A percentile compares a stretch with the other conserved stretches of the same genome.
Evolutionary conservation across 1,139 yeast genomes (phyloP).

Genomic region (Lodderomyces metapsilosis): DNA sequence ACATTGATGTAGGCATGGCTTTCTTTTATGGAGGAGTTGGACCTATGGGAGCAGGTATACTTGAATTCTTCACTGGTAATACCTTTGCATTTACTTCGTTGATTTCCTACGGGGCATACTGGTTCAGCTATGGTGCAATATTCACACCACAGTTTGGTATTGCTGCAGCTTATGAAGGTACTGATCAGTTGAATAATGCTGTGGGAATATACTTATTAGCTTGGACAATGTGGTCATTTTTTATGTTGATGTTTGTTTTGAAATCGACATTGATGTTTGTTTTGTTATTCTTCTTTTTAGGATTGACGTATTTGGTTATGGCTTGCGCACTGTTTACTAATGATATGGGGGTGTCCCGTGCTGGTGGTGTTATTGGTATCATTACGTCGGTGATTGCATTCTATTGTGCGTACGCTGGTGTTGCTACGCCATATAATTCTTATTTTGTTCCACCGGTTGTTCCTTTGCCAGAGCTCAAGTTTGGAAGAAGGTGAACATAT

Average conservation of each 20-base stretch:
- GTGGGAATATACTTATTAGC: slow-evolving; percentile 42
- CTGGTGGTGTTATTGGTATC: slow-evolving; percentile 46
- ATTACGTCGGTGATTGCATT: slow-evolving; percentile 41
- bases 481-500: neutral
- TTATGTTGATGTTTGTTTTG: slow-evolving; percentile 38
- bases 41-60: slow-evolving; percentile 50
- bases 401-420: slow-evolving; percentile 39
- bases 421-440: slow-evolving; percentile 28
- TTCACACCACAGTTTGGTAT: slow-evolving; percentile 48
- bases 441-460: slow-evolving; percentile 20
- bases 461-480: neutral
- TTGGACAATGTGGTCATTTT: slow-evolving; percentile 46
- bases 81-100: slow-evolving; percentile 44
- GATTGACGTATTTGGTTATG: slow-evolving; percentile 39
- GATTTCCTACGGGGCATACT: slow-evolving; percentile 32
- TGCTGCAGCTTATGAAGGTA: slow-evolving; percentile 49
- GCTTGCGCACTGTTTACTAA: slow-evolving; percentile 40
- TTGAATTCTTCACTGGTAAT: slow-evolving; percentile 46
- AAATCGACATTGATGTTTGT: slow-evolving; percentile 45
- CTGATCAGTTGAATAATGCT: slow-evolving; percentile 29
- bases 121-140: slow-evolving; percentile 42
- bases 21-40: slow-evolving; percentile 48
- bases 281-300: slow-evolving; percentile 32
- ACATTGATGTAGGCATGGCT: slow-evolving; percentile 43
- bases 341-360: slow-evolving; percentile 29